Evolutionary conservation across 768 basidiomycete genomes (phyloP).

Genomic region (Pulveroboletus sp.): DNA sequence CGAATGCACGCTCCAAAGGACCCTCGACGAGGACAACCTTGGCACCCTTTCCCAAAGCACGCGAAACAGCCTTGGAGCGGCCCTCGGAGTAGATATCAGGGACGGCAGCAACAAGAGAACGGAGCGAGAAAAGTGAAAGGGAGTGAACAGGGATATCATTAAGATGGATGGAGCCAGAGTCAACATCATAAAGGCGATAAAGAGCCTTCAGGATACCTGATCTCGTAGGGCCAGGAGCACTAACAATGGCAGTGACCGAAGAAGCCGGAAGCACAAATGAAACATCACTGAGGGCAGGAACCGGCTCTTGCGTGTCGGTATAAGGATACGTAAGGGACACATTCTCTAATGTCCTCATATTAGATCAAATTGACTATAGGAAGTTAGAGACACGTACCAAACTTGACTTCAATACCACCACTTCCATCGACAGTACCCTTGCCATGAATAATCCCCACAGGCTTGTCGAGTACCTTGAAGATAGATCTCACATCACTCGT

Average conservation of each 20-base stretch:
- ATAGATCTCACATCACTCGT: conserved; percentile 77
- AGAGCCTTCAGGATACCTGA: conserved; percentile 82
- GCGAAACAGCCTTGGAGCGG: conserved; percentile 23
- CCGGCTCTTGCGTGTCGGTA: conserved; percentile 48
- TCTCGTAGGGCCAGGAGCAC: conserved; percentile 77
- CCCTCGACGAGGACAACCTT: conserved; percentile 27
- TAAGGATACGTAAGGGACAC: conserved; percentile 75
- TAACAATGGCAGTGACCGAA: conserved; percentile 85
- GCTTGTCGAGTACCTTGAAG: conserved; percentile 73
- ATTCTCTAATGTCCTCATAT: conserved; percentile 47
- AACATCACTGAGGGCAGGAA: conserved; percentile 64
- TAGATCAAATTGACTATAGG: not conserved
- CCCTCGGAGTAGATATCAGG: conserved; percentile 60
- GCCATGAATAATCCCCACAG: conserved; percentile 80
- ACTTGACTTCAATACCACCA: conserved; percentile 76
- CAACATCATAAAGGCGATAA: conserved; percentile 89
- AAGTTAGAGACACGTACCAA: conserved; percentile 47
- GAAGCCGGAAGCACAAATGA: conserved; percentile 88
- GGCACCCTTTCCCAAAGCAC: conserved; percentile 21
- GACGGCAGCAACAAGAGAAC: conserved; percentile 83
- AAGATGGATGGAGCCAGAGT: conserved; percentile 73
- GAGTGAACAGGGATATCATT: conserved; percentile 87
- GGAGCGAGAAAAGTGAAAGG: conserved; percentile 75
- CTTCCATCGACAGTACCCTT: conserved; percentile 70
- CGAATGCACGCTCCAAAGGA: conserved; percentile 15